Evolutionary conservation across 1,284 basidiomycete species (phyloP), one percentile per base, ranked within the genome.

Genomic region (Moesziomyces sp.): DNA sequence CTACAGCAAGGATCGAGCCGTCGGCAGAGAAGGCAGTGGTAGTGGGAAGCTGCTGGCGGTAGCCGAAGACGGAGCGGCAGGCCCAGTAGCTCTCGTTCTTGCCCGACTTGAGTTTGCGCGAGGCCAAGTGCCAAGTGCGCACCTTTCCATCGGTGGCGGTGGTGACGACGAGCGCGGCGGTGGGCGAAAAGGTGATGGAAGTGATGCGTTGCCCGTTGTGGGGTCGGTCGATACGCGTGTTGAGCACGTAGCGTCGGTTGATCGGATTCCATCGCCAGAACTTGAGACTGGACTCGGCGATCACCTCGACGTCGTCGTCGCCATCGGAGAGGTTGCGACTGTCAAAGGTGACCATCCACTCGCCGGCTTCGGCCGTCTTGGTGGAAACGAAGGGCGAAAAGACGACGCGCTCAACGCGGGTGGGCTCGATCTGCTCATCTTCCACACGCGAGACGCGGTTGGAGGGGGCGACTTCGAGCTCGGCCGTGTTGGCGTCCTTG

Each of bases 331-430:
- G 53, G 26, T 78, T 73, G 56, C 94, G 89, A 35, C 86, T 86
- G 84, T 99, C 96, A 42, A 94, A 85, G 0, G 96, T 97, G 1
- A 94, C 94, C 90, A 99, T 91, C 95, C 96, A 98, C 52, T 90
- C 87, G 24, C 69, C 70, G 18, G 58, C 52, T 23, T 61, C 58
- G 28, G 57, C 67, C 10, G 62, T 64, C 42, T 55, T 54, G 54
- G 52, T 24, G 16, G 60, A 63, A 10, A 53, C 38, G 11, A 58
- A 7, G 87, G 84, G 61, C 3, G 91, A 91, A 56, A 95, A 87
- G 3, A 88, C 89, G 7, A 89, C 89, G 21, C 86, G 87, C 60
- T 93, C 91, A 9, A 98, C 92, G 18, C 90, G 88, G 1, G 91
- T 89, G 5, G 92, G 90, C 68, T 93, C 91, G 58, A 95, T 85